Conservation (phyloP, 495 filamentous ascomycete genomes). For the Lindgomyces ingoldianus region DNA sequence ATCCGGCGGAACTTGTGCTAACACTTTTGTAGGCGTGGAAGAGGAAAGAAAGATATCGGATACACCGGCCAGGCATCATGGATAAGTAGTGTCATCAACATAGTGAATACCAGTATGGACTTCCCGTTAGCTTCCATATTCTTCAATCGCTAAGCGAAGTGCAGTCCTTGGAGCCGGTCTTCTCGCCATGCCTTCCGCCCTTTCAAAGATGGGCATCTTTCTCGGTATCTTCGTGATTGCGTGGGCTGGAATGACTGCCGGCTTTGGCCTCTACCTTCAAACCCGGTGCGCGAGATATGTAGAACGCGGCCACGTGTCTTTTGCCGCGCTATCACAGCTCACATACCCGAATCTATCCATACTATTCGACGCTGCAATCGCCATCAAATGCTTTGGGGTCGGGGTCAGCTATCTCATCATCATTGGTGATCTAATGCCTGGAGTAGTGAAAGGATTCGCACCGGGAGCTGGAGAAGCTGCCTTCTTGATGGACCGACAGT, state of each 20-base stretch:
- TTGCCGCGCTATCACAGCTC: slow-evolving; percentile 91
- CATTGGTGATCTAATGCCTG: slow-evolving; percentile 97
- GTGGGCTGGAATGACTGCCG: slow-evolving; percentile 86
- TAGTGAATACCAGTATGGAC: slow-evolving; percentile 85
- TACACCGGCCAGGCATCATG: slow-evolving; percentile 76
- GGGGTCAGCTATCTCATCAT: slow-evolving; percentile 97
- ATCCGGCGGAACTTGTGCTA: background rate
- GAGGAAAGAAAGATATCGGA: slow-evolving; percentile 55
- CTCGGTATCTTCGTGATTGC: slow-evolving; percentile 81
- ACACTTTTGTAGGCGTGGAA: slow-evolving; percentile 50
- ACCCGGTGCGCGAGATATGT: slow-evolving; percentile 88
- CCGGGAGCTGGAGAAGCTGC: slow-evolving; percentile 60
- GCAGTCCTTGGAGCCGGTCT: slow-evolving; percentile 90
- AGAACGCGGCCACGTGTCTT: slow-evolving; percentile 76
- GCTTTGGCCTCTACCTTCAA: slow-evolving; percentile 93
- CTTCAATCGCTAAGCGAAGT: background rate
- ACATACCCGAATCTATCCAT: slow-evolving; percentile 97
- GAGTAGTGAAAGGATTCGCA: slow-evolving; percentile 76
- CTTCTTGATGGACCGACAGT: slow-evolving; percentile 83
- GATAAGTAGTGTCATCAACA: slow-evolving; percentile 88
- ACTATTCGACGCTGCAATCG: slow-evolving; percentile 92
- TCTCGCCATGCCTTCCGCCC: slow-evolving; percentile 88
- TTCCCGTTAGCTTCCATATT: background rate
- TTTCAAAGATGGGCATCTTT: slow-evolving; percentile 87
- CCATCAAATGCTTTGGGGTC: slow-evolving; percentile 96